Evolutionary conservation across 331 rosid species (phyloP).

Genomic region (Erythrophleum ivorense): DNA sequence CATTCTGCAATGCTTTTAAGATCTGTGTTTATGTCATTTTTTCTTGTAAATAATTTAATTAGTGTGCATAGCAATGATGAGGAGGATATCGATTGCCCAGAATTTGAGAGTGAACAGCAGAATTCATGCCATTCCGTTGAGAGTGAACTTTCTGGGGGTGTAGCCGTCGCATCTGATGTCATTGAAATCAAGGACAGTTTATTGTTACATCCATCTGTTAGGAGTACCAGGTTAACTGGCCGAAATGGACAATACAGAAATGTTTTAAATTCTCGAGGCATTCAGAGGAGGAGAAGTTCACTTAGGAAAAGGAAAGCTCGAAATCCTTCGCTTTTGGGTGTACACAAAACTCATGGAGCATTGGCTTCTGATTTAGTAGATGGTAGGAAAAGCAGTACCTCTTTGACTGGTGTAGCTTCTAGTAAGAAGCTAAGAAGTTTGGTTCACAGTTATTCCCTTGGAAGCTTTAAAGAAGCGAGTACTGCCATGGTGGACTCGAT

Average conservation of each 20-base stretch:
- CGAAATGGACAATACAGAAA: constrained; percentile 58
- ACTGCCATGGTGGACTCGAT: constrained; percentile 31
- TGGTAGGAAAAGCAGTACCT: constrained; percentile 46
- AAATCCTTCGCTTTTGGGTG: constrained; percentile 48
- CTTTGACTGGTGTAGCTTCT: constrained; percentile 41
- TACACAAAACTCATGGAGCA: constrained; percentile 49
- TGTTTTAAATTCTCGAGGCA: constrained; percentile 54
- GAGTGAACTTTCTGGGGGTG: constrained; percentile 29
- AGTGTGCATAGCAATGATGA: constrained; percentile 39
- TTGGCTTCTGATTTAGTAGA: constrained; percentile 46
- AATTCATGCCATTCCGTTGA: constrained; percentile 10
- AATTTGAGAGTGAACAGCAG: constrained; percentile 38
- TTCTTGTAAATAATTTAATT: constrained; percentile 42
- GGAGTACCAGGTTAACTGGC: constrained; percentile 53
- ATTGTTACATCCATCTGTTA: constrained; percentile 43
- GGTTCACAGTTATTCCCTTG: constrained; percentile 29
- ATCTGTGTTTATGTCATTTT: constrained; percentile 42
- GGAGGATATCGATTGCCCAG: constrained; percentile 36
- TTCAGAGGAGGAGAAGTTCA: constrained; percentile 81
- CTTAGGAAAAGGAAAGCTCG: constrained; percentile 66
- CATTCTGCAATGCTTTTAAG: constrained; percentile 52
- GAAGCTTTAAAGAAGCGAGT: constrained; percentile 46
- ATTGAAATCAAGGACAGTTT: constrained; percentile 38
- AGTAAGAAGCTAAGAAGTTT: constrained; percentile 52
- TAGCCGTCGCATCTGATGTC: constrained; percentile 31